phyloP scores from a whole-genome alignment of 169 alveolate species.

The Cytauxzoon felis region DNA sequence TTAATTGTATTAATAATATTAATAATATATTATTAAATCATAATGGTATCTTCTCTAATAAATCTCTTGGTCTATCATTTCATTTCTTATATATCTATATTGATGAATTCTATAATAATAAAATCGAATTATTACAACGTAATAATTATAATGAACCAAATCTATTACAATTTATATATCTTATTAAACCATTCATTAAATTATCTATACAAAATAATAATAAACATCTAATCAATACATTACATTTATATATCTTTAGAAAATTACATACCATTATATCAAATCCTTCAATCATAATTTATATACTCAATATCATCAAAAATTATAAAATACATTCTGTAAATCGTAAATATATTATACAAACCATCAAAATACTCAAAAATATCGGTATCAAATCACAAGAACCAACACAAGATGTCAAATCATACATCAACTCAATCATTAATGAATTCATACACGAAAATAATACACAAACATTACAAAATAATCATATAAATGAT shows the following conservation, averaged over 20 bases:
- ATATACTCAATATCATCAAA: too few relatives aligned
- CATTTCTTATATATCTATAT: constrained; percentile 37
- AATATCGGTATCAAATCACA: too few relatives aligned
- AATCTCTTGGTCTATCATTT: constrained; percentile 29
- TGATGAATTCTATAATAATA: constrained; percentile 23
- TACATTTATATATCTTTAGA: constrained; percentile 6
- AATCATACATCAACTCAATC: too few relatives aligned
- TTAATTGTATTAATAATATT: neutral
- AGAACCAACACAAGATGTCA: too few relatives aligned
- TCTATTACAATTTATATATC: neutral
- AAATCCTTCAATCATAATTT: too few relatives aligned
- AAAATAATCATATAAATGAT: too few relatives aligned
- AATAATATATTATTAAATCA: constrained; percentile 14
- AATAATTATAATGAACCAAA: neutral
- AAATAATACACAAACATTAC: too few relatives aligned
- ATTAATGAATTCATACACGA: too few relatives aligned
- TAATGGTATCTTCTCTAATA: constrained; percentile 30
- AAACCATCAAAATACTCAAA: too few relatives aligned
- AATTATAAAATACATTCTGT: too few relatives aligned
- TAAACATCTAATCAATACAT: constrained; percentile 18
- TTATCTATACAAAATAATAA: constrained; percentile 1
- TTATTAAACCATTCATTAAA: constrained; percentile 15
- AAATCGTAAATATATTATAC: too few relatives aligned
- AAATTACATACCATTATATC: neutral
- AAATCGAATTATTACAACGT: neutral